Conservation (phyloP, 1,284 basidiomycete species). For the Trichosporon sp. region DNA sequence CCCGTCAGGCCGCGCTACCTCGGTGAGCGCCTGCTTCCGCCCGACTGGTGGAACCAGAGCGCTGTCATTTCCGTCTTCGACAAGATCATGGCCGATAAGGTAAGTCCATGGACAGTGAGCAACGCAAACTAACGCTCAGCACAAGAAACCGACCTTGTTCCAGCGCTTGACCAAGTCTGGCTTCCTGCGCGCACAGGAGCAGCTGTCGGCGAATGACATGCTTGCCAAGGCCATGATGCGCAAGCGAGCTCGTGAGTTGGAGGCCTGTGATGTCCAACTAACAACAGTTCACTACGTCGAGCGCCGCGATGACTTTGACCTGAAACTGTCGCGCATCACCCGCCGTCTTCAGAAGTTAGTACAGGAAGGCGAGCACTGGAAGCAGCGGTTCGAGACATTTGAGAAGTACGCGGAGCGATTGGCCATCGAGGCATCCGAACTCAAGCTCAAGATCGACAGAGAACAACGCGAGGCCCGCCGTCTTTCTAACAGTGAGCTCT, state of each 20-base stretch:
- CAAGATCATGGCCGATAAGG: conserved; percentile 76
- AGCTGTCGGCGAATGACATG: conserved; percentile 70
- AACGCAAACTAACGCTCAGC: conserved; percentile 50
- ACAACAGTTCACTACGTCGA: conserved; percentile 69
- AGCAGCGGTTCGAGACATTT: conserved; percentile 50
- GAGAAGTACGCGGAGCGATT: conserved; percentile 50
- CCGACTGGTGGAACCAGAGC: conserved; percentile 87
- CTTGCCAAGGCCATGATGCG: conserved; percentile 77
- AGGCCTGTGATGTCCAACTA: neutral
- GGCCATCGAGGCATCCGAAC: conserved; percentile 47
- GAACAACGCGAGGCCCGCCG: conserved; percentile 48
- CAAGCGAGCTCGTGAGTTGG: conserved; percentile 37
- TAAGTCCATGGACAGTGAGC: conserved; percentile 40
- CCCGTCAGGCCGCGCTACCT: conserved; percentile 30
- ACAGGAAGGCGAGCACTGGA: conserved; percentile 51
- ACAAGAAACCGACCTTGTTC: conserved; percentile 80
- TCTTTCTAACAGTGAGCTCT: conserved; percentile 33
- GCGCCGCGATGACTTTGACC: conserved; percentile 82
- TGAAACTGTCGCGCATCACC: conserved; percentile 54
- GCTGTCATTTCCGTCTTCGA: conserved; percentile 85
- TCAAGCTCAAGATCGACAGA: conserved; percentile 48
- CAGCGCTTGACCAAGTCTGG: conserved; percentile 66
- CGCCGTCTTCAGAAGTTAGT: conserved; percentile 49
- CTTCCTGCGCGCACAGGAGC: conserved; percentile 67
- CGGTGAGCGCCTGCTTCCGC: conserved; percentile 63